phyloP scores from a whole-genome alignment of 371 early-diverging fungal species.

The Synchytrium microbalum region DNA sequence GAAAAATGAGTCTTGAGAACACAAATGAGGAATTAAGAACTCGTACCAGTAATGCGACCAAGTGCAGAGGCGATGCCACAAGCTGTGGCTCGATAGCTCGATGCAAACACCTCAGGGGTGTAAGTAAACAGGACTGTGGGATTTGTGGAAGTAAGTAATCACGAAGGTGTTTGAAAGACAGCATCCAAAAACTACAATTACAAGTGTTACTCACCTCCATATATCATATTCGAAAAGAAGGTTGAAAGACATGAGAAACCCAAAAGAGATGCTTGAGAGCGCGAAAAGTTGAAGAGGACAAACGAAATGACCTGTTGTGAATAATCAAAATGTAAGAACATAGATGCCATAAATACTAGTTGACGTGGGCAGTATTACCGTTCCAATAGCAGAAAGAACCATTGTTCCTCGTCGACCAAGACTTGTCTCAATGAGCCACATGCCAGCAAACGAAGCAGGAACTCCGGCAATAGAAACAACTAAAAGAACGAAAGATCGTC shows the following conservation, averaged over 20 bases:
- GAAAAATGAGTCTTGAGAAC: neutral
- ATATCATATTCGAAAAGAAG: constrained; percentile 66
- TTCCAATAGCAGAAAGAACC: constrained; percentile 64
- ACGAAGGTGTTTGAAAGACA: neutral
- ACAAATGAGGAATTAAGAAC: neutral
- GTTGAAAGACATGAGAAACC: constrained; percentile 57
- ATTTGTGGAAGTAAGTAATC: neutral
- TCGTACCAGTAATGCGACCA: constrained; percentile 65
- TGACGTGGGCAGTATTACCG: constrained; percentile 18
- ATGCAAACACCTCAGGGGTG: constrained; percentile 82
- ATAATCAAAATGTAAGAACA: neutral
- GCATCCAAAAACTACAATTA: neutral
- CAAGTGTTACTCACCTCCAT: constrained; percentile 52
- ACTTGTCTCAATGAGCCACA: constrained; percentile 54
- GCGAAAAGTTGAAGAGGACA: neutral
- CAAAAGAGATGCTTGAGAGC: constrained; percentile 30
- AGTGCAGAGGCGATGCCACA: constrained; percentile 72
- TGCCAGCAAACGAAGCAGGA: constrained; percentile 66
- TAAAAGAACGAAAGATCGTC: too few species aligned
- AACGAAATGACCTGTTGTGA: neutral
- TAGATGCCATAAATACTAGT: too few species aligned
- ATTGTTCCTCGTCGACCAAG: constrained; percentile 78
- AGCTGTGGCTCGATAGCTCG: constrained; percentile 66
- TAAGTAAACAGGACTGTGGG: constrained; percentile 27
- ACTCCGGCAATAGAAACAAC: constrained; percentile 58